Evolutionary conservation across 2,329 filamentous ascomycete species (phyloP), one percentile per base, ranked within the genome.

Genomic region (Epichloe sp.): DNA sequence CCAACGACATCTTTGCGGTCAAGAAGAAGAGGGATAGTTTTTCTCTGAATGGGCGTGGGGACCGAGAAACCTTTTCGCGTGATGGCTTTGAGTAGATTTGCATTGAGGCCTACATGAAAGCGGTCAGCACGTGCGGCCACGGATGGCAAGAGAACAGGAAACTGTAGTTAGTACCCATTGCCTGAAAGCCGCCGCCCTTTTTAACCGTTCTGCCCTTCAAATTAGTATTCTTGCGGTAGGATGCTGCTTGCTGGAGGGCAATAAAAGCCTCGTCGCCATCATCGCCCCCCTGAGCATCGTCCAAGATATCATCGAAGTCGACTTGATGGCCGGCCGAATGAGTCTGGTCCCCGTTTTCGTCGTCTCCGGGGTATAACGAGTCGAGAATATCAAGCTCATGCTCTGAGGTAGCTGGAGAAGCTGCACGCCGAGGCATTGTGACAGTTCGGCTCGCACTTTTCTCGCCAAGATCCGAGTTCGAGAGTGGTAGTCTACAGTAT

Each of bases 151-250:
- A 31, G 10, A 34, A 14, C 10, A 10, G 14, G 11, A 44, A 45
- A 8, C 14, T 15, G 12, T 14, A 10, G 19, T 55, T 70, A 12
- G 53, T 68, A 83, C 80, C 86, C 90, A 98, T 96, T 45, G 87
- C 85, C 67, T 98, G 93, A 64, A 98, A 98, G 49, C 91, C 93
- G 61, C 93, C 93, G 38, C 90, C 87, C 68, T 97, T 98, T 73
- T 96, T 96, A 35, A 88, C 86, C 3, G 83, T 85, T 56, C 86
- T 86, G 19, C 88, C 87, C 66, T 91, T 93, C 7, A 93, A 60
- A 63, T 90, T 93, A 10, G 85, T 78, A 1, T 80, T 74, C 64
- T 96, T 97, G 55, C 91, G 77, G 64, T 96, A 96, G 4, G 86
- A 88, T 15, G 88, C 88, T 3, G 87, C 85, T 65, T 95, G 89